Percentiles rank a stretch among this genome's conserved stretches.
Evolutionary conservation across 2,329 filamentous ascomycete genomes (phyloP).

Genomic region (Trichocomaceae sp.): DNA sequence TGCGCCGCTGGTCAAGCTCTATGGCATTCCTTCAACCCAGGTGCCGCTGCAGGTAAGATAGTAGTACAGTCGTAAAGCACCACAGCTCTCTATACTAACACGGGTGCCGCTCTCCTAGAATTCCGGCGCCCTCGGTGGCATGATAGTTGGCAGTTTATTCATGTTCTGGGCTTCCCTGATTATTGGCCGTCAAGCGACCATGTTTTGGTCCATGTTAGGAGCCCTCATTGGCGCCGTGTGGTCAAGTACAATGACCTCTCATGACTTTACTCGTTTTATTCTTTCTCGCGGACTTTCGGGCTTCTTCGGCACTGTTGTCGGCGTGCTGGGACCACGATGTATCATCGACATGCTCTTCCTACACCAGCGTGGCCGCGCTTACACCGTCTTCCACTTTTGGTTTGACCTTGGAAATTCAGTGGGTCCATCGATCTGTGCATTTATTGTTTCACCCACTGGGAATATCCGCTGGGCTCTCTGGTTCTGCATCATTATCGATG

Average conservation of each 20-base stretch:
- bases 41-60: not conserved
- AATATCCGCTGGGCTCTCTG: slow-evolving; percentile 4
- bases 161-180: not conserved
- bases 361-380: slow-evolving; percentile 5
- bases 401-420: not conserved
- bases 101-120: not conserved
- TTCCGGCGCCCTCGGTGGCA: not conserved
- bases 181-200: not conserved
- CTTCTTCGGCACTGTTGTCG: not conserved
- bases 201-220: slow-evolving; percentile 1
- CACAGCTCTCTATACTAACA: not conserved
- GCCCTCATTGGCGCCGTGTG: not conserved
- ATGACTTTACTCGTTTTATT: not conserved
- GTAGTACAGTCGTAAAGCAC: no score
- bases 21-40: not conserved
- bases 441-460: not conserved
- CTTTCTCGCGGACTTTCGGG: slow-evolving; percentile 2
- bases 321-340: not conserved
- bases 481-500: slow-evolving; percentile 3
- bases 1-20: not conserved
- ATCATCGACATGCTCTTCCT: slow-evolving; percentile 7
- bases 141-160: not conserved
- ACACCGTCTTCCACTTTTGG: not conserved
- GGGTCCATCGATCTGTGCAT: not conserved
- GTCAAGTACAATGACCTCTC: not conserved